phyloP scores from a whole-genome alignment of 176 grass and related monocot species.

The Carex parvula region DNA sequence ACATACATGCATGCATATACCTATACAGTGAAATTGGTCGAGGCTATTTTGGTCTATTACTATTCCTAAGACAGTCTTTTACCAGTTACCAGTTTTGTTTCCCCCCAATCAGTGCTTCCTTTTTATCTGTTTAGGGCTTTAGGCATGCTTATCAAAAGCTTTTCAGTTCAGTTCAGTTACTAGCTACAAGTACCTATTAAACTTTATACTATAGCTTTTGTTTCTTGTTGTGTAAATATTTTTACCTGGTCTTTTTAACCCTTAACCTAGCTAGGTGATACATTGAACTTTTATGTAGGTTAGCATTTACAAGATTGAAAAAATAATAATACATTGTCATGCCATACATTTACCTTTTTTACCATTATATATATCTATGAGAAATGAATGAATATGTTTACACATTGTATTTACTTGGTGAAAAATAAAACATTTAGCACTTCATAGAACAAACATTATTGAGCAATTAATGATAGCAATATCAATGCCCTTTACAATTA shows the following conservation, averaged over 20 bases:
- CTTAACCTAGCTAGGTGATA: neutral
- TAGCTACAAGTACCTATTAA: neutral
- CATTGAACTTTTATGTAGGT: no score
- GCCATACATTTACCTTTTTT: neutral
- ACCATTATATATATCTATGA: no score
- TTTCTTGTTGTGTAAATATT: neutral
- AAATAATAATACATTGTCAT: neutral
- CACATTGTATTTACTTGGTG: neutral
- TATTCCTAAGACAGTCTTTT: neutral
- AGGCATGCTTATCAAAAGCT: slow-evolving; percentile 17
- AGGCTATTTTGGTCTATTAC: neutral
- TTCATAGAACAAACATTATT: neutral
- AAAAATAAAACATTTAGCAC: neutral
- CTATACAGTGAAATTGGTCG: slow-evolving; percentile 11
- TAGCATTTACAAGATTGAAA: neutral
- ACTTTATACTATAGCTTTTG: neutral
- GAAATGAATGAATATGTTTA: neutral
- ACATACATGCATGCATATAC: neutral
- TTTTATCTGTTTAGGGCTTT: no score
- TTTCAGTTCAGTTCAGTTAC: slow-evolving; percentile 5
- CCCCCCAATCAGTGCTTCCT: neutral
- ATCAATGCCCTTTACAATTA: neutral
- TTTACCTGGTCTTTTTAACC: neutral
- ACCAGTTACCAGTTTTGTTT: neutral
- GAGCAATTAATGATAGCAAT: neutral